Evolutionary conservation across 768 basidiomycete species (phyloP), one percentile per base, ranked within the genome.

Genomic region (Naganishia vaughanmartiniae): DNA sequence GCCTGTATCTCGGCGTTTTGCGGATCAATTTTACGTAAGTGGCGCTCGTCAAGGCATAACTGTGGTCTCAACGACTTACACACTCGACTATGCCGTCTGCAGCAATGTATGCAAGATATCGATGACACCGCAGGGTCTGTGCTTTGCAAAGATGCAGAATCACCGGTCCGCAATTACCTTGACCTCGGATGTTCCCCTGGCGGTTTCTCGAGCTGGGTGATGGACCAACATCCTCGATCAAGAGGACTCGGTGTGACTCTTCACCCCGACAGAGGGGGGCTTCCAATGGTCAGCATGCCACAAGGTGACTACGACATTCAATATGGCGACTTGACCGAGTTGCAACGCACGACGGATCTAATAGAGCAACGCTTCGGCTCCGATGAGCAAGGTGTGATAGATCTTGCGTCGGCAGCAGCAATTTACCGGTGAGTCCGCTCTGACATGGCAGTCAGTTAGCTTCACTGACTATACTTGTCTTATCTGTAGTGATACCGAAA

Each of bases 231-330:
- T 39, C 45, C 45, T 26, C 21, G 36, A 3, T 51, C 69, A 3
- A 26, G 17, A 9, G 69, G 69, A 36, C 60, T 70, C 34, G 69
- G 69, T 10, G 45, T 70, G 30, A 70, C 69, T 11, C 53, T 70
- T 17, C 60, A 51, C 6, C 58, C 36, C 6, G 69, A 70, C 21
- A 65, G 42, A 30, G 69, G 54, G 14, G 69, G 69, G 1, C 60
- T 70, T n/a, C 69, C 69, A 14, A 70, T 70, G 69, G 69, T 70
- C 60, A 65, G 58, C 26, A 51, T 70, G n/a, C 69, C 69, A n/a
- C 45, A 70, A 54, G 69, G 69, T 9, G 36, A 70, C 51, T 70
- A 70, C 46, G 39, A 45, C 26, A 48, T 70, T 60, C 63, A 70
- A 28, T 70, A 70, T 51, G 58, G 54, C 24, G 69, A 70, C 51